Conservation (phyloP, 306 rosid species). For the Corylus avellana region DNA sequence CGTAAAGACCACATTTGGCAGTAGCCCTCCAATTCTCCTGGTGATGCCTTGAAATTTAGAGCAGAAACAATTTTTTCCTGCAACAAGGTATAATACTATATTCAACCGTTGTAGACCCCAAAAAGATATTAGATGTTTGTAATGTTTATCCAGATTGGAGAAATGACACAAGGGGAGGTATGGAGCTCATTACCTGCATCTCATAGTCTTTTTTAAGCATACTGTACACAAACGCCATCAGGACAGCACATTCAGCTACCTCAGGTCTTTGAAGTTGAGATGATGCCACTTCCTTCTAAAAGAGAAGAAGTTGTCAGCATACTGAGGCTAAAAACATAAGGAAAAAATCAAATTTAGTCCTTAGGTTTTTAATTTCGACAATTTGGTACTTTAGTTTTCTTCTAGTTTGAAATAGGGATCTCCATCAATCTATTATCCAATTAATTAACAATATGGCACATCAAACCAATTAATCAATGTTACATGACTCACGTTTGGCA, state of each 20-base stretch:
- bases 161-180: slow-evolving; percentile 6
- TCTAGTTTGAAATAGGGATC: no score
- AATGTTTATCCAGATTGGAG: slow-evolving; percentile 4
- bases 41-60: slow-evolving; percentile 48
- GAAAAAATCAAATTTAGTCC: background rate
- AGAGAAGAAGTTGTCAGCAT: slow-evolving; percentile 1
- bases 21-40: slow-evolving; percentile 72
- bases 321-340: slow-evolving; percentile 1
- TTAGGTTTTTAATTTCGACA: no score
- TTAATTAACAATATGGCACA: no score
- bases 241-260: slow-evolving; percentile 41
- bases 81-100: slow-evolving; percentile 8
- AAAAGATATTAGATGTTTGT: background rate
- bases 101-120: background rate
- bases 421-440: no score
- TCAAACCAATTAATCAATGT: no score
- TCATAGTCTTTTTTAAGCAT: slow-evolving; percentile 68
- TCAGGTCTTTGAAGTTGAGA: slow-evolving; percentile 35
- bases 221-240: slow-evolving; percentile 58
- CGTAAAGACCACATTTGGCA: slow-evolving; percentile 80
- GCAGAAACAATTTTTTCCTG: slow-evolving; percentile 74
- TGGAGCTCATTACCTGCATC: slow-evolving; percentile 67
- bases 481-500: no score
- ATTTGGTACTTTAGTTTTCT: no score
- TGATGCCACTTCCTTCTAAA: slow-evolving; percentile 42